Base-by-base conservation (phyloP, 176 grass and related monocot species). In the Calamus simplicifolius region DNA sequence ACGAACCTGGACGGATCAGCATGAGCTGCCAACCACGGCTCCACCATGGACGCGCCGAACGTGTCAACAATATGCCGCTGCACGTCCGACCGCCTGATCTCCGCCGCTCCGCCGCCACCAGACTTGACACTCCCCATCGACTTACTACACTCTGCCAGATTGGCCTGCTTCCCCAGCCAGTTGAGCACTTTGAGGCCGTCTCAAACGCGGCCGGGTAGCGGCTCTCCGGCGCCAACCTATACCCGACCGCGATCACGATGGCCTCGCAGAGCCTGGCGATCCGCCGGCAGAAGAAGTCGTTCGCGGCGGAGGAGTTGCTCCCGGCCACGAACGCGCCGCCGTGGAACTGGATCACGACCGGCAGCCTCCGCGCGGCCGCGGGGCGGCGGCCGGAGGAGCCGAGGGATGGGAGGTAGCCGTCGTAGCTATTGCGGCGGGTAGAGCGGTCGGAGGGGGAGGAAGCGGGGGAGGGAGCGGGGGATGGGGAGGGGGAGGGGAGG, bases 111-210 rank as follows among this genome's bases (percentile, higher is more conserved):
- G 18, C 25, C 18, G 4, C 26, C 69, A 6, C 21, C 31, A 16
- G 52, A 51, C 13, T 15, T 52, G 19, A 49, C 68, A 5, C 60
- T 75, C 31, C 66, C 70, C 58, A 81, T 60, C 6, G 77, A 75
- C 62, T 82, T 79, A 2, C 80, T 67, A 58, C 84, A 93, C 8
- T 72, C 80, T 2, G 89, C 89, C 27, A 93, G 78, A 61, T 87
- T 83, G 38, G 84, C 89, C 67, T 93, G 89, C 72, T 93, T 93
- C 30, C 80, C 80, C 16, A 93, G 79, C 89, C 89, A 93, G 55
- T 71, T 66, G 6, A 93, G 71, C 57, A 87, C 89, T 29, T 80
- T 75, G 19, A 93, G 38, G 27, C 89, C 89, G 53, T 93, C 89
- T 93, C 83, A 69, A 93, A 93, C 6, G 83, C 69, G 25, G 83